A percentile compares a stretch with the other conserved stretches of the same genome.
Conservation (phyloP, 2,329 filamentous ascomycete species). For the Tolypocladium nubicola region DNA sequence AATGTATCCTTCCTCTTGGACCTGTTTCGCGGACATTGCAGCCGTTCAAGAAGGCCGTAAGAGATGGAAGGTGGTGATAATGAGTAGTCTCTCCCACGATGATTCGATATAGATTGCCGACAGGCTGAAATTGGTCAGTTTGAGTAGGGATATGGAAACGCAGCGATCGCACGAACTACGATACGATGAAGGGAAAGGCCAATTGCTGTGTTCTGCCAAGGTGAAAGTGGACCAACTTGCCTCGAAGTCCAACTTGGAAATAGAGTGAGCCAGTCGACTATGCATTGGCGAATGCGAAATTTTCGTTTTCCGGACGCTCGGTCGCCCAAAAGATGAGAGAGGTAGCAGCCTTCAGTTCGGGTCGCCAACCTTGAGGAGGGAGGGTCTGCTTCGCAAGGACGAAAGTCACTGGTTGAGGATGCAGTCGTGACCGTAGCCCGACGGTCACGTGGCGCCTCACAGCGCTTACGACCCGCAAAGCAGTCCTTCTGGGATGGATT, state of each 20-base stretch:
- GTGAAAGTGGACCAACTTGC: neutral
- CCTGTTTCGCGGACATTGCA: neutral
- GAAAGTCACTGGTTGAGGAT: too few species aligned
- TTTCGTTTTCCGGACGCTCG: neutral
- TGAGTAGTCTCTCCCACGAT: neutral
- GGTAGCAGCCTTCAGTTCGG: neutral
- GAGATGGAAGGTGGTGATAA: neutral
- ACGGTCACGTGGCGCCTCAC: too few species aligned
- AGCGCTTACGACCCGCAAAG: neutral
- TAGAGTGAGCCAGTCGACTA: neutral
- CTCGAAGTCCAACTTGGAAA: too few species aligned
- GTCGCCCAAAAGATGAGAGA: neutral
- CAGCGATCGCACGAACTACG: neutral
- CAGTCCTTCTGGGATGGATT: too few species aligned
- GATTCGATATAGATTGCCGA: too few species aligned
- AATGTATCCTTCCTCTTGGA: conserved; percentile 13
- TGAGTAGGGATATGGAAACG: neutral
- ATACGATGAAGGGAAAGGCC: neutral
- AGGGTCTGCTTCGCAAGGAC: too few species aligned
- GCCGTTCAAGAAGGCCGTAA: neutral
- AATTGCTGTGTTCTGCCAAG: neutral
- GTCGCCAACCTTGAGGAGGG: too few species aligned
- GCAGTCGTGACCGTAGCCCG: too few species aligned
- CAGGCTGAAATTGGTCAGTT: neutral
- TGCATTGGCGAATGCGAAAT: neutral